Percentiles rank a stretch among this genome's conserved stretches.
Evolutionary conservation across 495 filamentous ascomycete species (phyloP).

Genomic region (Diplogelasinospora grovesii): DNA sequence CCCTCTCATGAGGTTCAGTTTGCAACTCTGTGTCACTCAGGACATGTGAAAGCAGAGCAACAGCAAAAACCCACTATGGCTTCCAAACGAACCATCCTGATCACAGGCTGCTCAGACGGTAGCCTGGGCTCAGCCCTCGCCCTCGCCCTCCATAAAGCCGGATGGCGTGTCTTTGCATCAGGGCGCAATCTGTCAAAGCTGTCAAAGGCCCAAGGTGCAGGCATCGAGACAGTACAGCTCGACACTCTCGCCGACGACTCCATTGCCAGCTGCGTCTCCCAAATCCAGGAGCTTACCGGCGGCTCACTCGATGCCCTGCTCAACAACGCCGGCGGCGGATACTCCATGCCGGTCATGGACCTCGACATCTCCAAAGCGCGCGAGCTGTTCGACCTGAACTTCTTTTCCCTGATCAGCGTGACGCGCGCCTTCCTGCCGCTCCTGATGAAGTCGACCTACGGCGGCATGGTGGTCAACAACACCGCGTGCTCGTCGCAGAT

Average conservation of each 20-base stretch:
- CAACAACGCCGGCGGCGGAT: slow-evolving; percentile 34
- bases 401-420: slow-evolving; percentile 28
- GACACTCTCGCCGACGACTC: slow-evolving; percentile 14
- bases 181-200: slow-evolving; percentile 43
- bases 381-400: slow-evolving; percentile 32
- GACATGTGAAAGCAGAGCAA: too few relatives aligned
- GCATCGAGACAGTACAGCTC: slow-evolving; percentile 7
- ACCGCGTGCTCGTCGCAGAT: slow-evolving; percentile 17
- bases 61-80: too few relatives aligned
- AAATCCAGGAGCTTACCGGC: slow-evolving; percentile 8
- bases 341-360: slow-evolving; percentile 31
- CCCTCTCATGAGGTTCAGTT: too few relatives aligned
- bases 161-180: slow-evolving; percentile 53
- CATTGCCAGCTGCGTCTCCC: slow-evolving; percentile 7
- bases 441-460: slow-evolving; percentile 22
- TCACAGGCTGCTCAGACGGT: slow-evolving; percentile 45
- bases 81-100: slow-evolving; percentile 30
- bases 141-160: slow-evolving; percentile 40
- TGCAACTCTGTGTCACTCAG: too few relatives aligned
- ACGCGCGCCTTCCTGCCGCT: slow-evolving; percentile 34
- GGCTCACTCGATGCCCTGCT: slow-evolving; percentile 32
- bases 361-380: slow-evolving; percentile 27
- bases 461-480: slow-evolving; percentile 24
- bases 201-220: slow-evolving; percentile 3
- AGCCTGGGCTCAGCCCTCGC: slow-evolving; percentile 52